These are phyloP conservation scores for Tylopilus sp. DNA, from an alignment of 1,284 basidiomycete genomes.

Conservation along the genomic window DNA sequence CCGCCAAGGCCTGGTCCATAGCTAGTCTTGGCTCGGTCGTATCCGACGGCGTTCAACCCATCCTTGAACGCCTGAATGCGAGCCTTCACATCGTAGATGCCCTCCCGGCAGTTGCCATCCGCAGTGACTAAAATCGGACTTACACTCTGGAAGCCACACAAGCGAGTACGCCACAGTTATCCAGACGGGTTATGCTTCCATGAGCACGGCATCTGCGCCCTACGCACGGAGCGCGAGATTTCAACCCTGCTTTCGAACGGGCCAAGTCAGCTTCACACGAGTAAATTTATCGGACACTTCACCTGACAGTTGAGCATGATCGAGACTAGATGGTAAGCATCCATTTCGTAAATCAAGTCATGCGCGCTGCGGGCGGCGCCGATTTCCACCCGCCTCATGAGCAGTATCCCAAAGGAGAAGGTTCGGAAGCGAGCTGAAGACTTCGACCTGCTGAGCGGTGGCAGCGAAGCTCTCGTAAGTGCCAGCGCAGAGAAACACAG, in stretches of 20 bases:
- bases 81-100: conserved; percentile 22
- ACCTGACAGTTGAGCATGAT: conserved; percentile 68
- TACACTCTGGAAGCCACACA: conserved; percentile 31
- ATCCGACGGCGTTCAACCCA: conserved; percentile 29
- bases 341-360: conserved; percentile 60
- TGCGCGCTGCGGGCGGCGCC: conserved; percentile 43
- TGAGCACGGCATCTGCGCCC: conserved; percentile 46
- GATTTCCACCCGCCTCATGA: conserved; percentile 68
- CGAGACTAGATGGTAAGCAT: conserved; percentile 73
- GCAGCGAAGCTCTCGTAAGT: conserved; percentile 46
- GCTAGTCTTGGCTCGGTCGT: conserved; percentile 23
- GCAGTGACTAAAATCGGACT: conserved; percentile 31
- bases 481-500: no score
- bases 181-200: conserved; percentile 30
- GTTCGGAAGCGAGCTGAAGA: conserved; percentile 60
- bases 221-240: not conserved
- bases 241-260: not conserved
- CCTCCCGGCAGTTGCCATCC: conserved; percentile 31
- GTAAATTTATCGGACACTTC: not conserved
- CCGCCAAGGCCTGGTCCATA: conserved; percentile 31
- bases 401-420: conserved; percentile 76
- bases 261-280: not conserved
- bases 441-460: conserved; percentile 54
- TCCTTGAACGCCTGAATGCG: conserved; percentile 30
- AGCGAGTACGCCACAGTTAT: conserved; percentile 32